Conservation (phyloP, 176 grass and related monocot genomes). For the Oryza brachyantha region DNA sequence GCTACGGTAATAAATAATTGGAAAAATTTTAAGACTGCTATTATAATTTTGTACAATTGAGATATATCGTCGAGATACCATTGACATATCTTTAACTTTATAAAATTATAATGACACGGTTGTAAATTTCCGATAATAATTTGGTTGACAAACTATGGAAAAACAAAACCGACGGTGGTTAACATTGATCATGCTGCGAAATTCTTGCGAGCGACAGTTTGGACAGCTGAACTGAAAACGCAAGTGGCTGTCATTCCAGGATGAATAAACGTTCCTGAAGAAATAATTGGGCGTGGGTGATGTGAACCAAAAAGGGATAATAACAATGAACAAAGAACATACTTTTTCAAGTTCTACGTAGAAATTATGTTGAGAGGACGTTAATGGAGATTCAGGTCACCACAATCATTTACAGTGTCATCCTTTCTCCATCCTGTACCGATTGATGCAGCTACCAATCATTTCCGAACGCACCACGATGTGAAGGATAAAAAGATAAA, state of each 20-base stretch:
- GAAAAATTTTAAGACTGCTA: too few species aligned
- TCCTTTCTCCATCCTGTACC: not conserved
- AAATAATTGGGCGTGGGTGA: not conserved
- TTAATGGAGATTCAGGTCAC: not conserved
- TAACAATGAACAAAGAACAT: not conserved
- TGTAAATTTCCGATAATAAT: too few species aligned
- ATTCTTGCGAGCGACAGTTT: not conserved
- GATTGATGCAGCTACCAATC: not conserved
- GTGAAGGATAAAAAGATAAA: too few species aligned
- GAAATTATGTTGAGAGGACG: slow-evolving; percentile 11
- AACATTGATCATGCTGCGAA: not conserved
- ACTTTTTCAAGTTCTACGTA: not conserved
- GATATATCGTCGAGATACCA: too few species aligned
- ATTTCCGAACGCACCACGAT: too few species aligned
- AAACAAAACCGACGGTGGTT: not conserved
- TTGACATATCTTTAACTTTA: too few species aligned
- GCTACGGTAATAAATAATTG: too few species aligned
- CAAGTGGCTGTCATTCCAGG: slow-evolving; percentile 10
- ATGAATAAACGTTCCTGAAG: not conserved
- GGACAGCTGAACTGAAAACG: not conserved
- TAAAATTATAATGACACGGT: too few species aligned
- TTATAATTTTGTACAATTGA: too few species aligned
- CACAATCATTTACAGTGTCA: too few species aligned
- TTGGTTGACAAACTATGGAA: not conserved
- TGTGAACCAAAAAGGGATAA: not conserved